phyloP scores from a whole-genome alignment of 2,329 filamentous ascomycete genomes.

The Pseudogymnoascus sp. region DNA sequence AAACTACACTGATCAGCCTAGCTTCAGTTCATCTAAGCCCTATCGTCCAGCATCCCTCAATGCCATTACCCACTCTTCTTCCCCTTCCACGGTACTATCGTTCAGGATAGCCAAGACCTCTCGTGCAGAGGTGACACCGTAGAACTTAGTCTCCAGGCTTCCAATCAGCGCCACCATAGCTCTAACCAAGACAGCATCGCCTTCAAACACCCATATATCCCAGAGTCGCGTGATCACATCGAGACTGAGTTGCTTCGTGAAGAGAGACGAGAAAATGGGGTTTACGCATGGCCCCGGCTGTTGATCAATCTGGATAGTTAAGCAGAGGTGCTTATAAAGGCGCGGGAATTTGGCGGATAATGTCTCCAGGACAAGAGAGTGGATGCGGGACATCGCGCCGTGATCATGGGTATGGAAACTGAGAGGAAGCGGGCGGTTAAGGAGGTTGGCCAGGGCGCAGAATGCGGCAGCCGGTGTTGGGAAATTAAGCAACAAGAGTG shows the following conservation, averaged over 20 bases:
- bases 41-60: slow-evolving; percentile 8
- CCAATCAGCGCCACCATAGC: slow-evolving; percentile 60
- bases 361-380: slow-evolving; percentile 59
- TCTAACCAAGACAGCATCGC: slow-evolving; percentile 61
- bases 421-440: slow-evolving; percentile 66
- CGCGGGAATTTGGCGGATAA: slow-evolving; percentile 54
- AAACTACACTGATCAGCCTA: slow-evolving; percentile 5
- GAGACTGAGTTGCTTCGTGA: slow-evolving; percentile 53
- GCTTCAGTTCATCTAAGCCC: neutral
- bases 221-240: slow-evolving; percentile 66
- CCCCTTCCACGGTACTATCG: neutral
- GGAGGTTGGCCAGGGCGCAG: slow-evolving; percentile 63
- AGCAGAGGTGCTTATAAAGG: slow-evolving; percentile 52
- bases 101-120: neutral
- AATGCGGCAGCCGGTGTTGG: slow-evolving; percentile 56
- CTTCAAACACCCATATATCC: slow-evolving; percentile 79
- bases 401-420: slow-evolving; percentile 66
- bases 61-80: neutral
- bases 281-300: slow-evolving; percentile 46
- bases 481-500: slow-evolving; percentile 63
- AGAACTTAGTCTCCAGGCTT: slow-evolving; percentile 41
- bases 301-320: slow-evolving; percentile 24
- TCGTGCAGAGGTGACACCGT: slow-evolving; percentile 28
- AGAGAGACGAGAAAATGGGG: slow-evolving; percentile 54
- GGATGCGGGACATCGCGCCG: slow-evolving; percentile 59